phyloP scores from a whole-genome alignment of 441 rosid genomes.

The Daphne laureola region DNA sequence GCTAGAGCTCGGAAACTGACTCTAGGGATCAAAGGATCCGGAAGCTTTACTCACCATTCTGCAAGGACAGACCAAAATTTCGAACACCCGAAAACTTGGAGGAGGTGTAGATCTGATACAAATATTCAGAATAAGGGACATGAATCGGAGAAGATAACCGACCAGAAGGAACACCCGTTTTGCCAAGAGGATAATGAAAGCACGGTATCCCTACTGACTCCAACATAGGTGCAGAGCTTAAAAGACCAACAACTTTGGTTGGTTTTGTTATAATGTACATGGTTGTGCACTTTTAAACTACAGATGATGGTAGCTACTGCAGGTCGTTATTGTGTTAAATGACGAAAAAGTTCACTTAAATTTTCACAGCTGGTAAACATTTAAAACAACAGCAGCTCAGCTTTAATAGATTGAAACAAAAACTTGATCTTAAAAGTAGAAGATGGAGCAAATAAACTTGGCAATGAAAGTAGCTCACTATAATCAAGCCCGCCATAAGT shows the following conservation, averaged over 20 bases:
- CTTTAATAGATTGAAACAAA: background rate
- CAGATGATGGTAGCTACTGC: background rate
- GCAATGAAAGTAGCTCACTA: too few relatives aligned
- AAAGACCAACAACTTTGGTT: background rate
- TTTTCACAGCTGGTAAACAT: background rate
- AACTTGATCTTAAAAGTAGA: too few relatives aligned
- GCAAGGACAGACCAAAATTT: conserved; percentile 13
- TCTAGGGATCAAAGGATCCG: conserved; percentile 57
- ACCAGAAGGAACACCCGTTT: conserved; percentile 45
- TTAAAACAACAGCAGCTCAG: background rate
- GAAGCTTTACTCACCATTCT: conserved; percentile 37
- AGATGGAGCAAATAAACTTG: background rate
- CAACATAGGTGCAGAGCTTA: background rate
- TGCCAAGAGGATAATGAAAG: conserved; percentile 14
- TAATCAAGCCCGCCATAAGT: background rate
- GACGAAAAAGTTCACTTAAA: too few relatives aligned
- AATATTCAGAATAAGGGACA: conserved; percentile 5
- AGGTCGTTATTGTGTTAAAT: background rate
- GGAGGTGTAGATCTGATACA: conserved; percentile 23
- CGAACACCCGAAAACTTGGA: conserved; percentile 3
- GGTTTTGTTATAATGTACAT: background rate
- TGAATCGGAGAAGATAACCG: background rate
- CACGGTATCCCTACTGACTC: conserved; percentile 29
- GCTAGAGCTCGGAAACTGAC: conserved; percentile 38
- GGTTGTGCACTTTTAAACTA: background rate